Evolutionary conservation across 176 grass and related monocot species (phyloP), one percentile per base, ranked within the genome.

Genomic region (Hyparrhenia diplandra): DNA sequence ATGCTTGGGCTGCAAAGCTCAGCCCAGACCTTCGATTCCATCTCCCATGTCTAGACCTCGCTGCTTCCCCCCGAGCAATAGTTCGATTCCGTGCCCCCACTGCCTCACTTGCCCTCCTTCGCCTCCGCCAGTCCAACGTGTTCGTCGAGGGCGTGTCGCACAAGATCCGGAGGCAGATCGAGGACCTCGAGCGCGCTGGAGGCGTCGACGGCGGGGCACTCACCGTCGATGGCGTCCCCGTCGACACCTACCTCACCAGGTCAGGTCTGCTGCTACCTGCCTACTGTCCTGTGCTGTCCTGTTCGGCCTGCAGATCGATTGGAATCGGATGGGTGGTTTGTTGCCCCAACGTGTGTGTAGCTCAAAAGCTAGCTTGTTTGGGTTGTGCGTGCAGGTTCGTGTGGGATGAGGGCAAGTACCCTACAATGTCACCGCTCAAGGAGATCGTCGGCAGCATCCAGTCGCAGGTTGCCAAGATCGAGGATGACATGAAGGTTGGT

Each of bases 401-500:
- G 28, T 99, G 96, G 96, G 96, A 99, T 71, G 96, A 95, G 71
- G 96, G 88, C 25, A 99, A 85, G 80, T 93, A 88, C 73, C 96
- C 96, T 0, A 89, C 85, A 68, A 88, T 88, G 92, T 91, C 96
- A 7, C 87, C 90, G 20, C 83, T 95, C 79, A 99, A 88, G 90
- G 92, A 98, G 80, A 91, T 77, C 42, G 69, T 88, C 3, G 79
- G 75, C 49, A 95, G 39, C 88, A 99, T 99, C 64, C 96, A 99
- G 82, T 69, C 75, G 0, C 96, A 89, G 82, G 96, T 99, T 58
- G 88, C 92, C 52, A 99, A 93, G 87, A 95, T 99, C 37, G 96
- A 99, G 81, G 96, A 99, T 39, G 96, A 99, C 84, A 88, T 99
- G 92, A 95, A 99, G 92, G 96, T 98, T 72, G 27, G 69, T 71